phyloP scores from a whole-genome alignment of 2,329 filamentous ascomycete species.

The Geosmithia morbida region DNA sequence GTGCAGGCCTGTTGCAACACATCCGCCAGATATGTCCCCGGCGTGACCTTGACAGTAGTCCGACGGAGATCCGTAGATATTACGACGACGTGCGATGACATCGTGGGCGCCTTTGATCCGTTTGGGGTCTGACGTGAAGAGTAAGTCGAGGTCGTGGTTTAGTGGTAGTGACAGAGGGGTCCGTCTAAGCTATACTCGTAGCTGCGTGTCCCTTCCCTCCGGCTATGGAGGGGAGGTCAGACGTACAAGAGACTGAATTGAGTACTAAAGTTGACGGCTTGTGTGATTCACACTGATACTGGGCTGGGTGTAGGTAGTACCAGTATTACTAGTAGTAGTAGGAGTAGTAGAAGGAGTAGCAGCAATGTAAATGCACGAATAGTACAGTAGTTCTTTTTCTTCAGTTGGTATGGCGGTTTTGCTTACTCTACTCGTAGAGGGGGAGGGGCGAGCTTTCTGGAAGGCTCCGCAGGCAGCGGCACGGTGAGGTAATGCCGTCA shows the following conservation, averaged over 20 bases:
- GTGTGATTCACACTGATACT: too few species aligned
- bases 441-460: neutral
- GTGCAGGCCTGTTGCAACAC: conserved; percentile 76
- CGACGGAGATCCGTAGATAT: conserved; percentile 68
- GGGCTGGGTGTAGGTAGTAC: too few species aligned
- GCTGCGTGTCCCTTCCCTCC: neutral
- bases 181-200: neutral
- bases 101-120: conserved; percentile 21
- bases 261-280: too few species aligned
- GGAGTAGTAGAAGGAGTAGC: too few species aligned
- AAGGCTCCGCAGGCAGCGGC: conserved; percentile 8
- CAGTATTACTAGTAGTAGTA: too few species aligned
- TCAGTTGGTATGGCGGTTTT: neutral
- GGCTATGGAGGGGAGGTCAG: neutral
- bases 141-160: neutral
- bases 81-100: conserved; percentile 83
- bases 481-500: conserved; percentile 5
- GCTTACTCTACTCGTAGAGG: neutral
- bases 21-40: conserved; percentile 69
- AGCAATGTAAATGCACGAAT: too few species aligned
- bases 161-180: neutral
- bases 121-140: too few species aligned
- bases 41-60: conserved; percentile 69
- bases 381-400: too few species aligned
- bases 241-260: neutral